Evolutionary conservation across 2,329 filamentous ascomycete genomes (phyloP).

Genomic region (Xylariales sp.): DNA sequence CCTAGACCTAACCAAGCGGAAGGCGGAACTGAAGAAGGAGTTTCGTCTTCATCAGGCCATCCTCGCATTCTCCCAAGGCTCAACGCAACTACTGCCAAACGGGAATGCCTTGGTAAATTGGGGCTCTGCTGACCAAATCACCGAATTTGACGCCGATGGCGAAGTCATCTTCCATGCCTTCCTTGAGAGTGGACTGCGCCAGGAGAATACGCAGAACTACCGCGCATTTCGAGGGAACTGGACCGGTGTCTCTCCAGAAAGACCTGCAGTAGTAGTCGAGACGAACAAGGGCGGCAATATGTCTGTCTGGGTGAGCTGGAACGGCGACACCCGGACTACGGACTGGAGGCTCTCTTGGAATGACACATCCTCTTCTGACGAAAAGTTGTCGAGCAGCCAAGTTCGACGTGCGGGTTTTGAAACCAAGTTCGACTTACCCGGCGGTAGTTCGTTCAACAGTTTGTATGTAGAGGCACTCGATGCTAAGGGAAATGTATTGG

Average conservation of each 20-base stretch:
- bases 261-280: not conserved
- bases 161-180: slow-evolving; percentile 2
- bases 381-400: not conserved
- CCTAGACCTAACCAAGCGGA: slow-evolving; percentile 22
- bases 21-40: slow-evolving; percentile 39
- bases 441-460: not conserved
- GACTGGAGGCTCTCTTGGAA: not conserved
- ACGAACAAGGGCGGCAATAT: not conserved
- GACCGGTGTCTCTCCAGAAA: not conserved
- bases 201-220: slow-evolving; percentile 1
- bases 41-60: slow-evolving; percentile 45
- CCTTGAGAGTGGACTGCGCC: not conserved
- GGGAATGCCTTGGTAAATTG: slow-evolving; percentile 43
- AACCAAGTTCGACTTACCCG: not conserved
- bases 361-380: not conserved
- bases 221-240: slow-evolving; percentile 1
- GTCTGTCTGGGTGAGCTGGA: slow-evolving; percentile 2
- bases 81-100: slow-evolving; percentile 27
- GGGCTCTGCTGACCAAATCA: slow-evolving; percentile 29
- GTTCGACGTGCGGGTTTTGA: not conserved
- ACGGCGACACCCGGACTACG: not conserved
- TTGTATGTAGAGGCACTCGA: slow-evolving; percentile 2
- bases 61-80: slow-evolving; percentile 41
- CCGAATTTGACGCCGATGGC: not conserved
- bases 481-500: not conserved